Evolutionary conservation across 1,284 basidiomycete genomes (phyloP).

Genomic region (Ustanciosporium gigantosporum): DNA sequence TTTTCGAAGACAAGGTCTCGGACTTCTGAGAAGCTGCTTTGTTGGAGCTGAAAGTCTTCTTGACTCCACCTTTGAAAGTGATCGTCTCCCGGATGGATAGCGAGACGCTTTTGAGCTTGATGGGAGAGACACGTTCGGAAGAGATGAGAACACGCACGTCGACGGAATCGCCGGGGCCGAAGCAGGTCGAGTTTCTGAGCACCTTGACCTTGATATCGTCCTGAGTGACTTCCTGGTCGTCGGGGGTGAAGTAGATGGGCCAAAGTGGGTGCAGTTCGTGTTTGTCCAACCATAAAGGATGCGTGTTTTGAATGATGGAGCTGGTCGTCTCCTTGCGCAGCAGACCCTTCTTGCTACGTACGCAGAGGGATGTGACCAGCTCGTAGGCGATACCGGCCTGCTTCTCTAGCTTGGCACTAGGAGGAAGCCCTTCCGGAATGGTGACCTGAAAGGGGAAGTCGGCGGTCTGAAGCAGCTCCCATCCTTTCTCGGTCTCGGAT

Average conservation of each 20-base stretch:
- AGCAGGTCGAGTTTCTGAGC: constrained; percentile 48
- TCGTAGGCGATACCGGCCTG: constrained; percentile 53
- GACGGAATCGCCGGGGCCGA: constrained; percentile 48
- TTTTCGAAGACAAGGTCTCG: constrained; percentile 46
- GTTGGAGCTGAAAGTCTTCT: constrained; percentile 29
- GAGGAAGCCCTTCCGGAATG: constrained; percentile 56
- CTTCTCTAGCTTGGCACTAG: constrained; percentile 54
- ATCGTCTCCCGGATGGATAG: constrained; percentile 51
- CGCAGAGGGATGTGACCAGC: constrained; percentile 55
- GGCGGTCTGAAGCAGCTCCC: constrained; percentile 43
- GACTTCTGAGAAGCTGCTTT: constrained; percentile 41
- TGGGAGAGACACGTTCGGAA: constrained; percentile 38
- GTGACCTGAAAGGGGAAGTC: constrained; percentile 50
- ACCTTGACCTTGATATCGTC: constrained; percentile 46
- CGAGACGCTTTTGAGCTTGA: constrained; percentile 54
- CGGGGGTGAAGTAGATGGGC: constrained; percentile 51
- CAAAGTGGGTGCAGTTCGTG: constrained; percentile 59
- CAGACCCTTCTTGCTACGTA: constrained; percentile 45
- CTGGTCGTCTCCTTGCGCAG: constrained; percentile 37
- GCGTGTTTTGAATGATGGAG: constrained; percentile 51
- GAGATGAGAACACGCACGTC: constrained; percentile 44
- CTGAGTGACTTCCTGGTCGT: constrained; percentile 36
- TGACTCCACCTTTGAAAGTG: constrained; percentile 47
- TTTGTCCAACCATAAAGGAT: constrained; percentile 54
- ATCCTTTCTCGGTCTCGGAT: constrained; percentile 34